Evolutionary conservation across 768 basidiomycete genomes (phyloP).

Genomic region (Boletus rubroflammeus): DNA sequence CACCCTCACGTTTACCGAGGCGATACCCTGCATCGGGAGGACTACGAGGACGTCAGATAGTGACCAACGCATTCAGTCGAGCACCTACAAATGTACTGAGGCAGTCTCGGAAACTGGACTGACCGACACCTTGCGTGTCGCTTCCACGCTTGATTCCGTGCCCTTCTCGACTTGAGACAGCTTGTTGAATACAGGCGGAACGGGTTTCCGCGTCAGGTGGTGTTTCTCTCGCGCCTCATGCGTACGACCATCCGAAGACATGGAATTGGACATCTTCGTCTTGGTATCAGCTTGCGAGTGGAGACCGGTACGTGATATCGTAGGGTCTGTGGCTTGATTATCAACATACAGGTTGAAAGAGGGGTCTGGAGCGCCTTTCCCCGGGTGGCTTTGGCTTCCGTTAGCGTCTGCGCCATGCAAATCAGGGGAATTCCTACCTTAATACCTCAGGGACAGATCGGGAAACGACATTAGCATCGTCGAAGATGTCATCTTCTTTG

Average conservation of each 20-base stretch:
- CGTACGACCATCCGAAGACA: background rate
- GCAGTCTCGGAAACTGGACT: background rate
- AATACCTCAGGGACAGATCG: background rate
- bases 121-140: background rate
- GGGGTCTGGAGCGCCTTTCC: background rate
- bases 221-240: background rate
- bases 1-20: background rate
- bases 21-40: background rate
- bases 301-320: background rate
- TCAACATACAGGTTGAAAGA: background rate
- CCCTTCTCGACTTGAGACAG: background rate
- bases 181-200: background rate
- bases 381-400: background rate
- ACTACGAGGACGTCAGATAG: conserved; percentile 7
- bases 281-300: background rate
- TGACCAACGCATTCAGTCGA: background rate
- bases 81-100: conserved; percentile 5
- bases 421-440: background rate
- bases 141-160: background rate
- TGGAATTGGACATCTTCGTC: background rate
- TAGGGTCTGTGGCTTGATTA: background rate
- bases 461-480: background rate
- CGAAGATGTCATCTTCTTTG: background rate
- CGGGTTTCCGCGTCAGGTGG: background rate
- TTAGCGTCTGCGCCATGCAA: background rate